A percentile compares a stretch with the other conserved stretches of the same genome.
Evolutionary conservation across 148 eudicot genomes (phyloP).

Genomic region (Salicornia ramosissima): DNA sequence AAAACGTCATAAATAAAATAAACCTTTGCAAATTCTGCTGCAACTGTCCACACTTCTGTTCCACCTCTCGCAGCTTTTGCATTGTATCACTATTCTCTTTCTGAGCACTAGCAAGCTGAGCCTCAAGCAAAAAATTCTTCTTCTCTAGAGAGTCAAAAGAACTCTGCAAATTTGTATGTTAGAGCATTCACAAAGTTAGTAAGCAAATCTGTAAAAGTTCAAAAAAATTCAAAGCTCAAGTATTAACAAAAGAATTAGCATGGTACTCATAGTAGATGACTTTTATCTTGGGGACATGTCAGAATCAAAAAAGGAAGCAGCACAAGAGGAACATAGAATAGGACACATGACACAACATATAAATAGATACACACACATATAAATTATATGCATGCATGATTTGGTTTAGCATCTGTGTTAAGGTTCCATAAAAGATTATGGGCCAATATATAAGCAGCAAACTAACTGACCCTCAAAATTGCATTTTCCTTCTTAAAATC

Average conservation of each 20-base stretch:
- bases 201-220: neutral
- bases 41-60: constrained; percentile 60
- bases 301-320: neutral
- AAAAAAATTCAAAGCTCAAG: neutral
- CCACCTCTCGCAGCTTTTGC: constrained; percentile 64
- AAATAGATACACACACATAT: too few relatives aligned
- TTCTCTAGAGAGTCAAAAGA: constrained; percentile 57
- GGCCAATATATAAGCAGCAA: neutral
- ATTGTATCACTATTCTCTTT: constrained; percentile 46
- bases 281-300: neutral
- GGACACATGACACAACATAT: neutral
- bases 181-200: constrained; percentile 3
- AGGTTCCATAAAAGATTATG: too few relatives aligned
- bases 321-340: neutral
- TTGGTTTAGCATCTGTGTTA: too few relatives aligned
- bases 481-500: constrained; percentile 65
- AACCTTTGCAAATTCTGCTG: constrained; percentile 75
- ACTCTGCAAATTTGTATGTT: constrained; percentile 39
- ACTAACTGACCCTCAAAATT: constrained; percentile 48
- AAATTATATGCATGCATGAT: too few relatives aligned
- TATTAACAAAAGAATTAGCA: neutral
- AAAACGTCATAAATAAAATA: neutral
- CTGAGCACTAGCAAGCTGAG: constrained; percentile 58
- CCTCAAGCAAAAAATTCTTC: constrained; percentile 59
- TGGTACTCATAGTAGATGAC: constrained; percentile 10